phyloP scores from a whole-genome alignment of 1,284 basidiomycete genomes.

The Cystobasidiaceae sp. region DNA sequence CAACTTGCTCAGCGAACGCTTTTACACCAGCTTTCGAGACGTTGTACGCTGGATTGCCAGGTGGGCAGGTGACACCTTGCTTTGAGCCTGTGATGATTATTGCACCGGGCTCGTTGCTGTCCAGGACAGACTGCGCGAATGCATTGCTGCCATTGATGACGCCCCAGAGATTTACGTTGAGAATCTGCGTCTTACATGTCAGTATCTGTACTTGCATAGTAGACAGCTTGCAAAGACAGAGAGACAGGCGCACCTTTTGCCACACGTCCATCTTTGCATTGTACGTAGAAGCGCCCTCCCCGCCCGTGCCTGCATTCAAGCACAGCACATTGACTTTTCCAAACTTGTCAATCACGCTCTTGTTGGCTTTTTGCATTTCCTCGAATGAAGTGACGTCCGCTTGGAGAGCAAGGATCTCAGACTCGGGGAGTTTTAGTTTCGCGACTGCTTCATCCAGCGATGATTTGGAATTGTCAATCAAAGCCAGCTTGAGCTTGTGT shows the following conservation, averaged over 20 bases:
- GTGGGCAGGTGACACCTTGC: conserved; percentile 42
- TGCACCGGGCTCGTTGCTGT: conserved; percentile 31
- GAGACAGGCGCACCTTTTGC: conserved; percentile 10
- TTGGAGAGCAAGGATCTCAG: conserved; percentile 20
- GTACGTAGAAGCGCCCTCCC: conserved; percentile 17
- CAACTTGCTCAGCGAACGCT: conserved; percentile 25
- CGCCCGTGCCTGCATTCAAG: conserved; percentile 37
- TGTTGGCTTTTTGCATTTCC: conserved; percentile 31
- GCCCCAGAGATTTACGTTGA: conserved; percentile 39
- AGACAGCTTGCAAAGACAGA: neutral
- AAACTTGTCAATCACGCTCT: conserved; percentile 29
- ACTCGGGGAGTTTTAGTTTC: conserved; percentile 25
- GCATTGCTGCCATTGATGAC: conserved; percentile 39
- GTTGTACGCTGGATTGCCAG: conserved; percentile 37
- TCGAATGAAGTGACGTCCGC: conserved; percentile 33
- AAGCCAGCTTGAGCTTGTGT: conserved; percentile 32
- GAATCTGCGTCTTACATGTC: conserved; percentile 21
- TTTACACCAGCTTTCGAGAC: conserved; percentile 33
- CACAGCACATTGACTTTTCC: conserved; percentile 38
- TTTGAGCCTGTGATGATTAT: conserved; percentile 41
- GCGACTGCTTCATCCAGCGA: conserved; percentile 17
- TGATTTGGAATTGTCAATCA: conserved; percentile 33
- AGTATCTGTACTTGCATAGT: neutral
- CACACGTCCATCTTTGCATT: conserved; percentile 32
- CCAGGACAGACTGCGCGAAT: conserved; percentile 38